Evolutionary conservation across 2,329 filamentous ascomycete genomes (phyloP).

Genomic region (Drechslerella coelobrocha): DNA sequence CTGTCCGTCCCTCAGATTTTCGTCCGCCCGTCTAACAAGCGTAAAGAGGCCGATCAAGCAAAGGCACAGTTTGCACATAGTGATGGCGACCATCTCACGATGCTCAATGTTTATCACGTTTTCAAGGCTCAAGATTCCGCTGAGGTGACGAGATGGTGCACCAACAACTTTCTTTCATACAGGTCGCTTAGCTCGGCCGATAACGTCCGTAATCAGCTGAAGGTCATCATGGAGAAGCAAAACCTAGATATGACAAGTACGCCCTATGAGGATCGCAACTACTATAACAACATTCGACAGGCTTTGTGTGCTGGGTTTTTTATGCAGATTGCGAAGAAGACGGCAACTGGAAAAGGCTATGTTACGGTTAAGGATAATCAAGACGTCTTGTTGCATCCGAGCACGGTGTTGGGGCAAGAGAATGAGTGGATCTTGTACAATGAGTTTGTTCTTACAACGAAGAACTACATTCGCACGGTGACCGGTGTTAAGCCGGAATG

Average conservation of each 20-base stretch:
- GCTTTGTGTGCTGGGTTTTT: constrained; percentile 95
- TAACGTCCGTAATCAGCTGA: constrained; percentile 88
- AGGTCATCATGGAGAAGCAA: constrained; percentile 94
- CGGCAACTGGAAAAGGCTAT: constrained; percentile 86
- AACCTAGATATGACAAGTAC: constrained; percentile 86
- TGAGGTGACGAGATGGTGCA: constrained; percentile 83
- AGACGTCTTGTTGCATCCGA: constrained; percentile 88
- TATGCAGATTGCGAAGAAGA: constrained; percentile 98
- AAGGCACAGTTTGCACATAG: constrained; percentile 90
- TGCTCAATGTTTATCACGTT: constrained; percentile 97
- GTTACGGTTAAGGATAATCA: constrained; percentile 97
- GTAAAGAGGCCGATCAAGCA: constrained; percentile 96
- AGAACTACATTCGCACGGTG: constrained; percentile 96
- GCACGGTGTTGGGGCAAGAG: constrained; percentile 84
- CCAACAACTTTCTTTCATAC: constrained; percentile 92
- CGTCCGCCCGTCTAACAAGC: constrained; percentile 80
- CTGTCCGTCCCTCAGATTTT: constrained; percentile 95
- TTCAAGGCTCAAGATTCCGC: constrained; percentile 72
- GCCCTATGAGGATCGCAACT: constrained; percentile 91
- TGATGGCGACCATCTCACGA: constrained; percentile 92
- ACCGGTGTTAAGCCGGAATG: constrained; percentile 92
- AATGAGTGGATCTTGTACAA: constrained; percentile 98
- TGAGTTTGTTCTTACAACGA: constrained; percentile 95
- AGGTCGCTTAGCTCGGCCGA: constrained; percentile 90
- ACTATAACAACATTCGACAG: constrained; percentile 95